Evolutionary conservation across 139 green algal genomes (phyloP).

Genomic region (Micromonas pusilla): DNA sequence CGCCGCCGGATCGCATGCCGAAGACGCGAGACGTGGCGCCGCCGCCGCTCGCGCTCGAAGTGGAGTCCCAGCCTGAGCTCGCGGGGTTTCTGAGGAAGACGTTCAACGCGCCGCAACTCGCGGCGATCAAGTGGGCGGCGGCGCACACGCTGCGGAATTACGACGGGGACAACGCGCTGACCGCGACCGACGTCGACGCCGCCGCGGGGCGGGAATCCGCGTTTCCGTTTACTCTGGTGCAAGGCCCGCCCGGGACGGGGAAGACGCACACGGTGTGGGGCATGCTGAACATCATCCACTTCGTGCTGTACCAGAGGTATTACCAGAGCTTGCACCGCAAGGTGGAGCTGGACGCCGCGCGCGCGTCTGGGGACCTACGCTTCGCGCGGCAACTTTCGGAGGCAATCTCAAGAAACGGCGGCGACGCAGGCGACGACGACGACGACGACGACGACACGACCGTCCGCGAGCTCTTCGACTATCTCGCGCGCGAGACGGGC

Average conservation of each 20-base stretch:
- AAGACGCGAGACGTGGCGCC: background rate
- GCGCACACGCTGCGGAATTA: background rate
- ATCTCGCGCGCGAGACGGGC: background rate
- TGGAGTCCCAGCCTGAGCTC: background rate
- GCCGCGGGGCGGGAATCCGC: background rate
- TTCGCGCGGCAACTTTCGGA: background rate
- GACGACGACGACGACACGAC: background rate
- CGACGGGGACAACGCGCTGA: no score
- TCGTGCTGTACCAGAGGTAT: constrained; percentile 68
- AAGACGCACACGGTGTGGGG: constrained; percentile 91
- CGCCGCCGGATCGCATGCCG: background rate
- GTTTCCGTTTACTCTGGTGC: constrained; percentile 61
- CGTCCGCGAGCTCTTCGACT: background rate
- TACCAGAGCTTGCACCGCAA: constrained; percentile 34
- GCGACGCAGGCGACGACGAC: background rate
- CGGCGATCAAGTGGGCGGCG: background rate
- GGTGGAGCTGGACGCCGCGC: background rate
- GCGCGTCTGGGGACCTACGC: background rate
- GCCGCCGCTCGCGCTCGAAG: background rate
- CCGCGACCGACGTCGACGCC: no score
- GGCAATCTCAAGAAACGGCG: no score
- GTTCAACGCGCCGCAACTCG: background rate
- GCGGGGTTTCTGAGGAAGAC: background rate
- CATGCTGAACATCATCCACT: constrained; percentile 88
- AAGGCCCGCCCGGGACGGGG: constrained; percentile 85